Evolutionary conservation across 345 rosid genomes (phyloP), one percentile per base, ranked within the genome.

Genomic region (Erodium maritimum): DNA sequence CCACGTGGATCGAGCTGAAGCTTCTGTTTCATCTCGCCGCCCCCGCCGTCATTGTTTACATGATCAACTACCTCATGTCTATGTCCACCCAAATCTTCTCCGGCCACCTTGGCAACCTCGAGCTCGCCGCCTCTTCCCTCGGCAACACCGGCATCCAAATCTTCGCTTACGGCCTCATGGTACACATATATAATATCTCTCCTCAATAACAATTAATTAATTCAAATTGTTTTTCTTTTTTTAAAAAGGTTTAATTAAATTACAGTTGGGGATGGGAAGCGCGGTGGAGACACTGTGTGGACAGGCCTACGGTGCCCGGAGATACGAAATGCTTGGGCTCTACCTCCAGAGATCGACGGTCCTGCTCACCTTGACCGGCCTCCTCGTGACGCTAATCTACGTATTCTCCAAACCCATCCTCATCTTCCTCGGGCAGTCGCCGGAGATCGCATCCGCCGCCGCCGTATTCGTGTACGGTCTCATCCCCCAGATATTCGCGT

Each of bases 211-310:
- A 6, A 21, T 10, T 53, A 37, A 6, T 45, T 29, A 19, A 20
- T 22, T 50, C 21, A 54, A n/a, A n/a, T n/a, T n/a, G n/a, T n/a
- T n/a, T n/a, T n/a, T n/a, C n/a, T n/a, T n/a, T n/a, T n/a, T n/a
- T n/a, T n/a, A n/a, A n/a, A n/a, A n/a, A n/a, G n/a, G n/a, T n/a
- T n/a, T n/a, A n/a, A n/a, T n/a, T n/a, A n/a, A n/a, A n/a, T n/a
- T n/a, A n/a, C n/a, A 80, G 78, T 42, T 72, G 61, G 82, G 80
- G 2, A 80, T 77, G 93, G 89, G 94, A 42, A 83, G 89, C 55
- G 89, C 87, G 11, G 89, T 81, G 61, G 89, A 83, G 69, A 86
- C 94, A 0, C 53, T 86, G 16, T 83, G 94, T 51, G 94, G 94
- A 12, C 89, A 86, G 74, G 89, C 87, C 0, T 83, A 55, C 60